Base-by-base conservation (phyloP, 306 rosid species). In the Gastrolobium bilobum region DNA sequence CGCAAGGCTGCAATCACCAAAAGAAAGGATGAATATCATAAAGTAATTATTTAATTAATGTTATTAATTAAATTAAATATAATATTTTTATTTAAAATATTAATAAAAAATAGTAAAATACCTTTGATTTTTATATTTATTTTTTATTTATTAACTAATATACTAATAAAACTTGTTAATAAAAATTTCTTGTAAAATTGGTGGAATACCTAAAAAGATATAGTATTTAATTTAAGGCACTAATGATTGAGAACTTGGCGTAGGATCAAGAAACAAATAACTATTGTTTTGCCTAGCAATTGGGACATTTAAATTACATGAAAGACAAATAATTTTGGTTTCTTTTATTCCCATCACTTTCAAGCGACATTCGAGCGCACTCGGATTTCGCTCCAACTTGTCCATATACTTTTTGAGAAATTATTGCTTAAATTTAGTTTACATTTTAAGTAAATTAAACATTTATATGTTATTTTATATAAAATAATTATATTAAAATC, bases 171-270 rank as follows among this genome's bases (percentile, higher is more conserved):
- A 20, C 26, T 20, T 20, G 26, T 20, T 20, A 20, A 20, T 20
- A 20, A 20, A 20, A 20, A 20, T 20, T 20, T 20, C 26, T 60
- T 71, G 43, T 8, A 67, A 47, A 51, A 59, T 26, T 71, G 35
- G 29, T 43, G 20, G 60, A 30, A 14, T 48, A 11, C 43, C 56
- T 51, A 5, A 7, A 63, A 64, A 33, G 56, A 83, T 79, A 81
- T 60, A 61, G 4, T 75, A 72, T 44, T 83, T 37, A 68, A 73
- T 57, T 62, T 69, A 75, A 37, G 60, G 39, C 44, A 42, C 81
- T 81, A 79, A 87, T 89, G 77, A 86, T 89, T 87, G 90, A 86
- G 31, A 78, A n/a, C 56, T 82, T 83, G 85, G 88, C 73, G 84
- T 56, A 64, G 73, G 86, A 89, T 79, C 86, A 78, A 88, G 96